These are phyloP conservation scores for Populus hybrid DNA, from an alignment of 441 rosid species.

Conservation along the genomic window DNA sequence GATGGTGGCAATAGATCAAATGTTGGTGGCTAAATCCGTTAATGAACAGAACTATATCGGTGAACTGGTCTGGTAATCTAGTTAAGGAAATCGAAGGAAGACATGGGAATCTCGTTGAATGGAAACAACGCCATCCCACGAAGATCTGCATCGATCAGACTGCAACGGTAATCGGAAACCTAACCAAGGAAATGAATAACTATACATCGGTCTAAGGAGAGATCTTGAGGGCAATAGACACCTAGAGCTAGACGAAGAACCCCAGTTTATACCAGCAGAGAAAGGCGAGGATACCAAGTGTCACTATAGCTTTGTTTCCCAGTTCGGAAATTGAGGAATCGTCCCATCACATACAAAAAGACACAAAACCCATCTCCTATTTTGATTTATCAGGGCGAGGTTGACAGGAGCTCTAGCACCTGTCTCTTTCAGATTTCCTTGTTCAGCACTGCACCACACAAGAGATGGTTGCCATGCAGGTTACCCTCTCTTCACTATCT, in stretches of 20 bases:
- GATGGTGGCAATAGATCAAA: constrained; percentile 23
- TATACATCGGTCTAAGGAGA: constrained; percentile 10
- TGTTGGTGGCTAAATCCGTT: constrained; percentile 38
- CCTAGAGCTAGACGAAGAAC: constrained; percentile 34
- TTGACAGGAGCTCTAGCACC: constrained; percentile 40
- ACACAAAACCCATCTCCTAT: constrained; percentile 3
- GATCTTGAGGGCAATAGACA: constrained; percentile 10
- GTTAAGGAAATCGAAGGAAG: background rate
- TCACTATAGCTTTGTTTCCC: constrained; percentile 40
- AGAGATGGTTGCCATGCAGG: constrained; percentile 51
- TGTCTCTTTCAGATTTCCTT: constrained; percentile 65
- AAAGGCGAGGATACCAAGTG: constrained; percentile 51
- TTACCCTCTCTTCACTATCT: constrained; percentile 53
- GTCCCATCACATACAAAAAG: constrained; percentile 49
- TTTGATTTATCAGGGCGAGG: constrained; percentile 6
- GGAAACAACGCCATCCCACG: background rate
- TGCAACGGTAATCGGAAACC: background rate
- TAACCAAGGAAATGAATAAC: background rate
- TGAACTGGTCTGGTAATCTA: background rate
- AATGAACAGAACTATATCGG: constrained; percentile 24
- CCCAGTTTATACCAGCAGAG: constrained; percentile 66
- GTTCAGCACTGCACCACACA: constrained; percentile 77
- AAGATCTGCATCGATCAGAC: background rate
- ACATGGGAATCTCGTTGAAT: background rate
- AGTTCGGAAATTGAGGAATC: constrained; percentile 47